Conservation (phyloP, 257 asterid species). For the Schizonepeta tenuifolia region DNA sequence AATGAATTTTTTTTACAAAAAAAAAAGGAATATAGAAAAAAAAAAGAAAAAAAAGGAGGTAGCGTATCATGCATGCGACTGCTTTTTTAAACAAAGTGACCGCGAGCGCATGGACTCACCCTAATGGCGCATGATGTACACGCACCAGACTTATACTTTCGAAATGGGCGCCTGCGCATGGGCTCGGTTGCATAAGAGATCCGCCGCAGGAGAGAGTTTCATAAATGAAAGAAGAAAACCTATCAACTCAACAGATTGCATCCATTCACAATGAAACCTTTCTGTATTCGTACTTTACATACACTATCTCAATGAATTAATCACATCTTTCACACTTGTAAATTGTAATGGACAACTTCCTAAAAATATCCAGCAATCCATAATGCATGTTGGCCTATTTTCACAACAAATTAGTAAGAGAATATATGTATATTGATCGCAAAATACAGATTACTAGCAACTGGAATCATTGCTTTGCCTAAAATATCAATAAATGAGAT, state of each 20-base stretch:
- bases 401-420: slow-evolving; percentile 34
- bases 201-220: too few species aligned
- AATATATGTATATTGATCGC: slow-evolving; percentile 23
- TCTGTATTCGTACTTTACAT: slow-evolving; percentile 24
- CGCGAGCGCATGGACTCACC: too few species aligned
- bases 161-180: too few species aligned
- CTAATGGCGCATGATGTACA: too few species aligned
- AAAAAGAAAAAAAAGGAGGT: too few species aligned
- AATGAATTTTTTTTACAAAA: too few species aligned
- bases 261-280: slow-evolving; percentile 20
- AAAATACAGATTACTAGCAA: slow-evolving; percentile 50
- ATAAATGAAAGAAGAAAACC: background rate
- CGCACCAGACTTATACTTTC: too few species aligned
- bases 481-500: slow-evolving; percentile 26
- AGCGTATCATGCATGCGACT: too few species aligned
- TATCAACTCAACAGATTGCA: background rate
- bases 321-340: slow-evolving; percentile 14
- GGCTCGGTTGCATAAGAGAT: too few species aligned
- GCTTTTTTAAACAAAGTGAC: too few species aligned
- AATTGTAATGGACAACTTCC: slow-evolving; percentile 7
- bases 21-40: too few species aligned
- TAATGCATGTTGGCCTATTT: slow-evolving; percentile 25
- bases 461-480: slow-evolving; percentile 58
- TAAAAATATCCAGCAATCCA: slow-evolving; percentile 34
- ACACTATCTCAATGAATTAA: slow-evolving; percentile 1